Evolutionary conservation across 2,329 filamentous ascomycete genomes (phyloP), one percentile per base, ranked within the genome.

Genomic region (Pseudogymnoascus sp.): DNA sequence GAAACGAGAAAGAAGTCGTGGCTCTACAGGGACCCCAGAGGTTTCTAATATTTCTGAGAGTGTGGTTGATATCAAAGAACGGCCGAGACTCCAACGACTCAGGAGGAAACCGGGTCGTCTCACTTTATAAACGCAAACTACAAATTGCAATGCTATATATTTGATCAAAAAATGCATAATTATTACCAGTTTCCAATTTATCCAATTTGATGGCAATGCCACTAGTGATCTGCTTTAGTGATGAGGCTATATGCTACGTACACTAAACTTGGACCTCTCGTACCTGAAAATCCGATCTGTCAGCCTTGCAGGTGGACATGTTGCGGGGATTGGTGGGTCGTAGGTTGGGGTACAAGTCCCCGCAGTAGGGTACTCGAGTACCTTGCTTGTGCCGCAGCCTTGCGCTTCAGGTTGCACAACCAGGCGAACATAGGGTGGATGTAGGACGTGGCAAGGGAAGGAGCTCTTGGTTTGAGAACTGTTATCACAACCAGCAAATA

Each of bases 1-100:
- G 9, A 70, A 68, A 55, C 48, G 64, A 59, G 64, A 21, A 67
- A 65, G 48, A 13, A 33, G 58, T 5, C 13, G 42, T 7, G 58
- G 37, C 12, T 33, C 25, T 21, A 45, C 39, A 7, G 29, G 40
- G 35, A 48, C 25, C 15, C 48, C 48, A 21, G 48, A 21, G 29
- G 45, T 33, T 33, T 55, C 27, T 33, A 55, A 55, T 33, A 55
- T 55, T 35, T 33, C 48, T 12, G 27, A 55, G 48, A 18, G 27
- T 12, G 15, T 6, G 4, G 9, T 18, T 18, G 29, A 55, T 55
- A 33, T 29, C 10, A n/a, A 55, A 21, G 48, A 55, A 15, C 48
- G 48, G 29, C 48, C 48, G 2, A 55, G 48, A 35, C 48, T 29
- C 10, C 48, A 55, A 21, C 33, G 29, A 18, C 9, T 55, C 9